Percentiles rank a stretch among this genome's conserved stretches.
Evolutionary conservation across 2,329 filamentous ascomycete species (phyloP).

Genomic region (Curvularia lunata): DNA sequence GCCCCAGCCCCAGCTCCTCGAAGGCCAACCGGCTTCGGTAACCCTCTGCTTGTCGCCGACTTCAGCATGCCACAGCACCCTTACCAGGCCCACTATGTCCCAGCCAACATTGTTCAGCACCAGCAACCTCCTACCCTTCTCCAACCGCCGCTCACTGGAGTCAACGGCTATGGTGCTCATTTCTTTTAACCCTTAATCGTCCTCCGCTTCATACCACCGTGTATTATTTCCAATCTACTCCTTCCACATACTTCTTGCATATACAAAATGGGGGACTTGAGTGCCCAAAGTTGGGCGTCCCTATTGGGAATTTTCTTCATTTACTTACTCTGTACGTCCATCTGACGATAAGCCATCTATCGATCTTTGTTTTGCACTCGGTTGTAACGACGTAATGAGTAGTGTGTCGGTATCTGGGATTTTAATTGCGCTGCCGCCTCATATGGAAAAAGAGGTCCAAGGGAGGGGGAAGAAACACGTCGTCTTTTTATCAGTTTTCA

Average conservation of each 20-base stretch:
- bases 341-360: neutral
- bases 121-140: conserved; percentile 30
- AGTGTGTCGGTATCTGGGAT: conserved; percentile 4
- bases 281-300: neutral
- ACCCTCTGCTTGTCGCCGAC: conserved; percentile 75
- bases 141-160: conserved; percentile 27
- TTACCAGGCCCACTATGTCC: conserved; percentile 80
- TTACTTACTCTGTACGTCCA: neutral
- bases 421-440: neutral
- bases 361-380: neutral
- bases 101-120: conserved; percentile 63
- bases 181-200: conserved; percentile 22
- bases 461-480: too few relatives aligned
- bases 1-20: conserved; percentile 24
- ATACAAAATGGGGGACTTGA: conserved; percentile 2
- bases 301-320: neutral
- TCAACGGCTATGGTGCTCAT: conserved; percentile 31
- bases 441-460: too few relatives aligned
- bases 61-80: conserved; percentile 80
- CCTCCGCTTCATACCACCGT: neutral
- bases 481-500: neutral
- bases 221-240: conserved; percentile 7
- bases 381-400: conserved; percentile 19
- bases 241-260: neutral
- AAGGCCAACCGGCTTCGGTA: conserved; percentile 63